phyloP scores from a whole-genome alignment of 768 basidiomycete species.

The Mycena indigotica region DNA sequence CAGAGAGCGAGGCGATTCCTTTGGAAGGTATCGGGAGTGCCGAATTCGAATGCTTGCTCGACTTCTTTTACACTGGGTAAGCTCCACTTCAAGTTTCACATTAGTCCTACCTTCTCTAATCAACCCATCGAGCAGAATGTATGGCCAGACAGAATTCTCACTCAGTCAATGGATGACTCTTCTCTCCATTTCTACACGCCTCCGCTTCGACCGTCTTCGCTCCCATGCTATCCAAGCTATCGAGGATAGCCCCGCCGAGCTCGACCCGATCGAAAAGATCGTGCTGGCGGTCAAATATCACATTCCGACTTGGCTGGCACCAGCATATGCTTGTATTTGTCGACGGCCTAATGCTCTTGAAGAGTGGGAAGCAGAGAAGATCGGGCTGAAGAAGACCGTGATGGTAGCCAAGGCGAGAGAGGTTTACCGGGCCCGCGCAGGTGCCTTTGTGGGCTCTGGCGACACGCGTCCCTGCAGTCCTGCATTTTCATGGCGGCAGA shows the following conservation, averaged over 20 bases:
- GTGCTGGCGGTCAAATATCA: slow-evolving; percentile 42
- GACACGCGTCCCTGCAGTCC: slow-evolving; percentile 5
- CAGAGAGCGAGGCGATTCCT: slow-evolving; percentile 20
- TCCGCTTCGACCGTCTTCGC: slow-evolving; percentile 21
- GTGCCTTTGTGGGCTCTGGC: not conserved
- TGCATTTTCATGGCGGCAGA: not conserved
- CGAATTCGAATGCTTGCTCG: slow-evolving; percentile 23
- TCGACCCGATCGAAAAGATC: slow-evolving; percentile 38
- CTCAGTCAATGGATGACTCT: slow-evolving; percentile 23
- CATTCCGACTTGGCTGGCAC: slow-evolving; percentile 40
- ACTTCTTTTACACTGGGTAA: slow-evolving; percentile 24
- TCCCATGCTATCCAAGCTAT: slow-evolving; percentile 18
- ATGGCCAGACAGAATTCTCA: slow-evolving; percentile 1
- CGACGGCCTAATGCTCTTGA: slow-evolving; percentile 35
- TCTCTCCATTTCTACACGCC: slow-evolving; percentile 17
- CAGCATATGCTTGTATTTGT: slow-evolving; percentile 41
- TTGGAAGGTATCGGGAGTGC: slow-evolving; percentile 13
- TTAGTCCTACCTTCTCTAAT: too few relatives aligned
- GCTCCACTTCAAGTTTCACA: not conserved
- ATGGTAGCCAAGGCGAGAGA: slow-evolving; percentile 24
- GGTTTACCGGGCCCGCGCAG: slow-evolving; percentile 9
- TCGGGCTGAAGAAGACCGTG: slow-evolving; percentile 32
- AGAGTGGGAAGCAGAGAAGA: slow-evolving; percentile 28
- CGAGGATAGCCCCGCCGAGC: slow-evolving; percentile 9
- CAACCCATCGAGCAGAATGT: slow-evolving; percentile 19